Conservation (phyloP, 768 basidiomycete species). For the Boletus patriciae region DNA sequence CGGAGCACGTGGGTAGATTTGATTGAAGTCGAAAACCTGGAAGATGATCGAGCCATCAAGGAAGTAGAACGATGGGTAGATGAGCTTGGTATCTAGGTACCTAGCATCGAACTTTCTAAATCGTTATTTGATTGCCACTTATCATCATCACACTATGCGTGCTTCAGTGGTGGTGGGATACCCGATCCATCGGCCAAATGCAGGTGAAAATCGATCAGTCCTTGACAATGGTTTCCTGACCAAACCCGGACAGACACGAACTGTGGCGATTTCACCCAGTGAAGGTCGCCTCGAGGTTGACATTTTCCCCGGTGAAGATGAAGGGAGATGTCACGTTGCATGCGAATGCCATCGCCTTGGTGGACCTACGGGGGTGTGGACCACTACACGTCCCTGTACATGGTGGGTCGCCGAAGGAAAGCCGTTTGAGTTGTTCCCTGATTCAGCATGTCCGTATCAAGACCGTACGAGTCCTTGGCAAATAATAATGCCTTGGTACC, state of each 20-base stretch:
- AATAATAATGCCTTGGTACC: neutral
- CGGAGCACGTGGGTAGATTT: neutral
- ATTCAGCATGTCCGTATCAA: neutral
- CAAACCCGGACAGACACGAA: no score
- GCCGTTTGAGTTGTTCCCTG: neutral
- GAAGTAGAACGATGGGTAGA: no score
- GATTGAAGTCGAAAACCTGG: constrained; percentile 29
- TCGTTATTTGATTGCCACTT: no score
- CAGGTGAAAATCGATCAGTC: no score
- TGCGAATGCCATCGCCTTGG: neutral
- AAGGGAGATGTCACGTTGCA: neutral
- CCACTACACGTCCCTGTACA: neutral
- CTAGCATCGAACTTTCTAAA: no score
- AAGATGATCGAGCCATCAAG: constrained; percentile 33
- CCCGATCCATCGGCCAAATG: no score
- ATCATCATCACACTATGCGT: no score
- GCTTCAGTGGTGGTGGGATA: no score
- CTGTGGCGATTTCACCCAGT: neutral
- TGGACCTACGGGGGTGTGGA: neutral
- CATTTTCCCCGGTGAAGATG: neutral
- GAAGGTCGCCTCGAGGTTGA: neutral
- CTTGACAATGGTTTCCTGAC: no score
- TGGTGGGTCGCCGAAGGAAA: neutral
- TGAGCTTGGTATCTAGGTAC: no score
- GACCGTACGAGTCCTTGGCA: neutral